phyloP scores from a whole-genome alignment of 768 basidiomycete genomes.

The Pisolithus tinctorius region DNA sequence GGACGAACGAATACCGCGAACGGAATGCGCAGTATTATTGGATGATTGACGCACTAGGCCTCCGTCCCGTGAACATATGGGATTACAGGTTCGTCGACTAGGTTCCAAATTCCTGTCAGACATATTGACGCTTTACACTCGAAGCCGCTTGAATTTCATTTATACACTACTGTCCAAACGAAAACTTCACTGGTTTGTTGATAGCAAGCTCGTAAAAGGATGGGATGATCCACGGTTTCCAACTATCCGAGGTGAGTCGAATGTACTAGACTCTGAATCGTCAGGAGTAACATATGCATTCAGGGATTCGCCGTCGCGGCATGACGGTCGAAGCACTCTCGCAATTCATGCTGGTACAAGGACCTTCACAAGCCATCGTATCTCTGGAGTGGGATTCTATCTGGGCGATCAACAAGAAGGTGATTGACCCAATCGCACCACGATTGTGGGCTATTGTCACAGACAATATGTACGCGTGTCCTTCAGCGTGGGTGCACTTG shows the following conservation, averaged over 20 bases:
- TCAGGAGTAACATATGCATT: slow-evolving; percentile 1
- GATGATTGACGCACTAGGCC: slow-evolving; percentile 81
- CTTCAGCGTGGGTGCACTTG: neutral
- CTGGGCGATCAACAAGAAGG: slow-evolving; percentile 94
- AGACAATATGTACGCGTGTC: slow-evolving; percentile 35
- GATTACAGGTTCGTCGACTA: slow-evolving; percentile 72
- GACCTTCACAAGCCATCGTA: slow-evolving; percentile 90
- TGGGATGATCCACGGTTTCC: slow-evolving; percentile 99
- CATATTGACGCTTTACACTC: slow-evolving; percentile 5
- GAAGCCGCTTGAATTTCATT: slow-evolving; percentile 89
- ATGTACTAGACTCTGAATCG: neutral
- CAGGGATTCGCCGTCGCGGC: slow-evolving; percentile 90
- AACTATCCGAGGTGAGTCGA: slow-evolving; percentile 79
- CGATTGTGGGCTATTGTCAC: slow-evolving; percentile 83
- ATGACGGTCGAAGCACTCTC: slow-evolving; percentile 94
- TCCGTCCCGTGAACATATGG: slow-evolving; percentile 87
- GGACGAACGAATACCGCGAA: slow-evolving; percentile 98
- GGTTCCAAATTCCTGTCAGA: neutral
- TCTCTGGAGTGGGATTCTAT: slow-evolving; percentile 97
- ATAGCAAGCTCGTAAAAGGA: slow-evolving; percentile 77
- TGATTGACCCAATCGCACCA: slow-evolving; percentile 93
- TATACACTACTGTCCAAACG: slow-evolving; percentile 96
- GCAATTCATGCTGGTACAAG: slow-evolving; percentile 94
- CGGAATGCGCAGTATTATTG: slow-evolving; percentile 95
- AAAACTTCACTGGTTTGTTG: slow-evolving; percentile 96